Percentiles rank a stretch among this genome's conserved stretches.
phyloP scores from a whole-genome alignment of 768 basidiomycete species.

The Tricholoma saponaceum region DNA sequence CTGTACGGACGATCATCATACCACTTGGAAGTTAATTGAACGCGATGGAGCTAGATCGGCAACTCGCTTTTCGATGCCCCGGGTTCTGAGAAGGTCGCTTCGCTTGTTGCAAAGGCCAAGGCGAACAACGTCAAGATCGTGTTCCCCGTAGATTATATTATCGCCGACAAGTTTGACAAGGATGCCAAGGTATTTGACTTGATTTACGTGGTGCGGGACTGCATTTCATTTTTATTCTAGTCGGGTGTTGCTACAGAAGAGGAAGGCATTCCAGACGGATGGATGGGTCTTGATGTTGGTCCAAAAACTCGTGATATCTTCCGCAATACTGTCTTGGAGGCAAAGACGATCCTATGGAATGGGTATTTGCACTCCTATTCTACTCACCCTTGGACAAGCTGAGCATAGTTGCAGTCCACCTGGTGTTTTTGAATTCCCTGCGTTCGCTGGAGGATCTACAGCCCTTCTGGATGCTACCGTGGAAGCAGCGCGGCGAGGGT shows the following conservation, averaged over 20 bases:
- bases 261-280: slow-evolving; percentile 86
- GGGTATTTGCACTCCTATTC: slow-evolving; percentile 45
- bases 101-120: slow-evolving; percentile 88
- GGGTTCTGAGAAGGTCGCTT: slow-evolving; percentile 82
- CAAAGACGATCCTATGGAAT: slow-evolving; percentile 98
- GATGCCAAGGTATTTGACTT: slow-evolving; percentile 63
- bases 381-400: neutral
- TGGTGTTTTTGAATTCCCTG: slow-evolving; percentile 96
- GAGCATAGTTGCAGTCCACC: slow-evolving; percentile 60
- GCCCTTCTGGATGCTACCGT: slow-evolving; percentile 81
- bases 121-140: slow-evolving; percentile 89
- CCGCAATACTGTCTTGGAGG: slow-evolving; percentile 71
- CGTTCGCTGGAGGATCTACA: slow-evolving; percentile 83
- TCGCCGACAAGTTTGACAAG: slow-evolving; percentile 93
- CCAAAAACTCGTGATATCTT: slow-evolving; percentile 80
- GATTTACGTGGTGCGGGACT: neutral
- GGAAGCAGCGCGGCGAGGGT: slow-evolving; percentile 80
- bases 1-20: slow-evolving; percentile 39
- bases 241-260: slow-evolving; percentile 71
- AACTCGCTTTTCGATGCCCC: slow-evolving; percentile 89
- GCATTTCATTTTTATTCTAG: slow-evolving; percentile 28
- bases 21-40: neutral
- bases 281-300: slow-evolving; percentile 95
- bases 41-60: slow-evolving; percentile 62
- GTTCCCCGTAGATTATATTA: slow-evolving; percentile 93